These are phyloP conservation scores for Coprinopsis strossmayeri DNA, from an alignment of 768 basidiomycete genomes.

Conservation along the genomic window DNA sequence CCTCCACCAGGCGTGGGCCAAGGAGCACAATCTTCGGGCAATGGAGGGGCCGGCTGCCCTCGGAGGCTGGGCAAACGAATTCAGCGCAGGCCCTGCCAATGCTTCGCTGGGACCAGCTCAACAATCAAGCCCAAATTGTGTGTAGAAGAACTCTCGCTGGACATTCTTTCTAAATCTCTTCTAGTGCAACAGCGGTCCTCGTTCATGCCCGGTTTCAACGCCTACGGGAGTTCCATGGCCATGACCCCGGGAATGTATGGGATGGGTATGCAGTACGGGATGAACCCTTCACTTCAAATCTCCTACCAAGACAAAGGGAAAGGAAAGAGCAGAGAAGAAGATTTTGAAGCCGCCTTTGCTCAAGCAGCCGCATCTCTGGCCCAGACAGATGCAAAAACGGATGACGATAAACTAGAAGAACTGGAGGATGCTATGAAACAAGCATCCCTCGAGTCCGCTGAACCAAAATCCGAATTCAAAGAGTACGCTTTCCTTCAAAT, in stretches of 20 bases:
- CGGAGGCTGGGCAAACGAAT: conserved; percentile 55
- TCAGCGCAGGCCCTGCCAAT: conserved; percentile 25
- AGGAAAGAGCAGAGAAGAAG: conserved; percentile 70
- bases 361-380: conserved; percentile 52
- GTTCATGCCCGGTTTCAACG: conserved; percentile 25
- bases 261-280: conserved; percentile 27
- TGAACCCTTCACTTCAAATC: conserved; percentile 18
- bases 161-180: neutral
- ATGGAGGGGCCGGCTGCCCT: conserved; percentile 26
- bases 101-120: conserved; percentile 15
- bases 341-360: conserved; percentile 84
- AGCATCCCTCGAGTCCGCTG: conserved; percentile 26
- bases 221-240: conserved; percentile 31
- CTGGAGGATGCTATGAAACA: conserved; percentile 33
- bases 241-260: conserved; percentile 30
- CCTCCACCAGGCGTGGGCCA: conserved; percentile 47
- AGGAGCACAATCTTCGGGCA: conserved; percentile 37
- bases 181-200: conserved; percentile 37
- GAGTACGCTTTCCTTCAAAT: conserved; percentile 31
- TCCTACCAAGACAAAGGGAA: conserved; percentile 53
- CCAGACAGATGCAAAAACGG: conserved; percentile 28
- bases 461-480: conserved; percentile 39
- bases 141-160: conserved; percentile 13
- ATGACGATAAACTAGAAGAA: conserved; percentile 41
- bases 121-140: conserved; percentile 28